Evolutionary conservation across 2,329 filamentous ascomycete genomes (phyloP).

Genomic region (Chaetomium sp.): DNA sequence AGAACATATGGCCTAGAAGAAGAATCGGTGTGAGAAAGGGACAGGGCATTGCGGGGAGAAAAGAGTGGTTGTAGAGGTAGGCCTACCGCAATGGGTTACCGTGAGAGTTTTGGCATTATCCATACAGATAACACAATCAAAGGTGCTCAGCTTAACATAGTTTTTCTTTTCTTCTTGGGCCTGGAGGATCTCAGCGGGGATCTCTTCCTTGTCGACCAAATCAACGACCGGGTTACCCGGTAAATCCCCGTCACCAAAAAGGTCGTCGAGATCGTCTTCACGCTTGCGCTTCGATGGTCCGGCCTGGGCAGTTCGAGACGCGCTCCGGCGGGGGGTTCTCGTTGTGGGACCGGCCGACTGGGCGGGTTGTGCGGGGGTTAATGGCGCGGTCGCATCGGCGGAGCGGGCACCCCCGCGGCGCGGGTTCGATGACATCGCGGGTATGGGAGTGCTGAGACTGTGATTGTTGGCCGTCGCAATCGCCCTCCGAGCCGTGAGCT

Average conservation of each 20-base stretch:
- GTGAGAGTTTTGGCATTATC: slow-evolving; percentile 53
- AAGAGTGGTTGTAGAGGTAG: neutral
- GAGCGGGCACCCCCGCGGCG: neutral
- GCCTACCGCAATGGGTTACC: slow-evolving; percentile 61
- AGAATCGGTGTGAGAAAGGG: slow-evolving; percentile 7
- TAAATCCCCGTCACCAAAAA: neutral
- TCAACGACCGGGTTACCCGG: slow-evolving; percentile 29
- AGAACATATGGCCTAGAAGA: slow-evolving; percentile 57
- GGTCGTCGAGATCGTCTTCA: slow-evolving; percentile 23
- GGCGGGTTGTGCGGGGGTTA: neutral
- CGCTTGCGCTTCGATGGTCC: slow-evolving; percentile 16
- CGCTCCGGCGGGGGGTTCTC: neutral
- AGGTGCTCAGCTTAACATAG: slow-evolving; percentile 45
- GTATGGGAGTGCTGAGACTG: neutral
- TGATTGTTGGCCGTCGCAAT: neutral
- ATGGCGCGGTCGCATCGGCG: slow-evolving; percentile 6
- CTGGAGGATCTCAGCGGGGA: slow-evolving; percentile 29
- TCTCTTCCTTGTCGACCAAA: slow-evolving; percentile 38
- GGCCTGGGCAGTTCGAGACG: neutral
- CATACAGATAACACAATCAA: slow-evolving; percentile 64
- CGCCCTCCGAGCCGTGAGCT: too few relatives aligned
- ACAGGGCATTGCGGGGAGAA: neutral
- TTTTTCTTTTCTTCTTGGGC: slow-evolving; percentile 36
- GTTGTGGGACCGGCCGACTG: neutral
- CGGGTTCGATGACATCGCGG: slow-evolving; percentile 6